Evolutionary conservation across 257 asterid genomes (phyloP), one percentile per base, ranked within the genome.

Genomic region (Anisodus tanguticus): DNA sequence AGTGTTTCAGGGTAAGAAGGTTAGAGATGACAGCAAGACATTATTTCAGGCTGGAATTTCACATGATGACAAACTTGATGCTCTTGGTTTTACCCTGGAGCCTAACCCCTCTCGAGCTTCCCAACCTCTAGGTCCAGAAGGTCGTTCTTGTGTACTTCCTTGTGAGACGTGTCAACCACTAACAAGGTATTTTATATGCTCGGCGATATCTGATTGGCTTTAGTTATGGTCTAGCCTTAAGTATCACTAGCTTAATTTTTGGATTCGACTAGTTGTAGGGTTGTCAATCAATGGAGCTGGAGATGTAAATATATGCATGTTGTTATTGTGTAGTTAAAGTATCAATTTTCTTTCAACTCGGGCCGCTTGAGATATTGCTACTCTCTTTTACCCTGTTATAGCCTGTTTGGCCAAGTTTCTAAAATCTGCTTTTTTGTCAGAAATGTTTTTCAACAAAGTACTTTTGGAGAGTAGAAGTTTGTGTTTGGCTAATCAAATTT

Each of bases 1-100:
- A 49, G 89, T 92, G 47, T 91, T 92, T 86, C 98, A 93, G 89
- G 99, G 99, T n/a, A 97, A 95, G 92, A 95, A 91, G 91, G 92
- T 95, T 55, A 89, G 95, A 87, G 97, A 97, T 69, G 99, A 97
- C 80, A 90, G 69, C 88, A 93, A 92, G 85, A 97, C 99, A 22
- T 90, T 97, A 87, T 87, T 90, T 83, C 99, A 97, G 88, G 89
- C 93, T 45, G 99, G 99, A 69, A 94, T 97, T 82, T 91, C 92
- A 82, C 92, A 88, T 59, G 91, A 91, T 77, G 92, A 88, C 88
- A 91, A 90, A 86, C 90, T 91, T 87, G 99, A 97, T 82, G 68
- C 89, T 37, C 87, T 97, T 68, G 98, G 97, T 58, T 97, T 97
- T 84, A 83, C 90, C 35, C 92, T 97, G 78, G 99, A 95, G 90